phyloP scores from a whole-genome alignment of 1,284 basidiomycete species.

The Cutaneotrichosporon mucoides region DNA sequence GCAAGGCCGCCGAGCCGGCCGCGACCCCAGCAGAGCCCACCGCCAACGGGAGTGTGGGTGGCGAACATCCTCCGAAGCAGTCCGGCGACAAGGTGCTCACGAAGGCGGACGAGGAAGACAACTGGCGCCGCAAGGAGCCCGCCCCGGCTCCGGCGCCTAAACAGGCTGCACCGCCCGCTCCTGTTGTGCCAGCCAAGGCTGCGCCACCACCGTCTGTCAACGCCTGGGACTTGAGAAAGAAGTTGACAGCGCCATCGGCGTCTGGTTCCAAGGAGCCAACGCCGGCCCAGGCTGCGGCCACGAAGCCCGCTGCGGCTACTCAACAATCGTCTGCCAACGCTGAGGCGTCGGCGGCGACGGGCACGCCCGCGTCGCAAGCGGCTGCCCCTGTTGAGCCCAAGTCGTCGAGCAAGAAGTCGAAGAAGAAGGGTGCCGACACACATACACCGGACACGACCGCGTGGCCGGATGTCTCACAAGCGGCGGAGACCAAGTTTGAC shows the following conservation, averaged over 20 bases:
- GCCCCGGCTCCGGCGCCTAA: constrained; percentile 6
- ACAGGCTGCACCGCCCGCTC: constrained; percentile 2
- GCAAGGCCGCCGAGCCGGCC: background rate
- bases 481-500: constrained; percentile 25
- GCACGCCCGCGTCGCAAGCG: background rate
- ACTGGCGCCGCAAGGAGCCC: constrained; percentile 28
- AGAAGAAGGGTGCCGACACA: constrained; percentile 16
- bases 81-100: constrained; percentile 1
- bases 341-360: background rate
- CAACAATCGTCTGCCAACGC: background rate
- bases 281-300: constrained; percentile 5
- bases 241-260: constrained; percentile 15
- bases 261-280: constrained; percentile 4
- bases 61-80: background rate
- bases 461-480: constrained; percentile 44
- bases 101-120: constrained; percentile 24
- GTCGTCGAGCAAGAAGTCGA: constrained; percentile 13
- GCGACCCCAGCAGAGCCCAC: background rate
- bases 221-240: constrained; percentile 43
- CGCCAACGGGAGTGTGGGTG: background rate
- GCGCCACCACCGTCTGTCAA: constrained; percentile 36
- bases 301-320: background rate
- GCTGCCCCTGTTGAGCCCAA: background rate
- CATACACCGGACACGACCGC: constrained; percentile 27
- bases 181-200: constrained; percentile 12